phyloP scores from a whole-genome alignment of 2,329 filamentous ascomycete genomes.

The Plenodomus lindquistii region DNA sequence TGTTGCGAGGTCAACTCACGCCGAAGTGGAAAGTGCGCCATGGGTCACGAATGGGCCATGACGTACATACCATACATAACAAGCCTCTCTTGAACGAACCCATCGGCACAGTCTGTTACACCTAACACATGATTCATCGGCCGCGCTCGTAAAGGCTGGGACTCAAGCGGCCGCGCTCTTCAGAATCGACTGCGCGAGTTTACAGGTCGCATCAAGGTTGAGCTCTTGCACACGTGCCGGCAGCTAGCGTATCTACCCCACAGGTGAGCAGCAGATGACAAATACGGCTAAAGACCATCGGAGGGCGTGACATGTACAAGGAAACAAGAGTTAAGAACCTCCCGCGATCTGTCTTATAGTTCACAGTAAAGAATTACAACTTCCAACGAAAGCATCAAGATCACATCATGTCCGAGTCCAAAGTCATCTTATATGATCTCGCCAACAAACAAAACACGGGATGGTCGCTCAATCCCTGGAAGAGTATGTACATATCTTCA shows the following conservation, averaged over 20 bases:
- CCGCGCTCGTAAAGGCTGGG: neutral
- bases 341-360: neutral
- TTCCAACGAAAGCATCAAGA: neutral
- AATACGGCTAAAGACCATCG: neutral
- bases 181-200: neutral
- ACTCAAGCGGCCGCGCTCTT: neutral
- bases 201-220: neutral
- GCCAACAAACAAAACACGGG: constrained; percentile 56
- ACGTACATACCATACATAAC: no score
- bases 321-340: neutral
- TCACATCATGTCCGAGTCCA: constrained; percentile 5
- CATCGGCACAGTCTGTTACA: neutral
- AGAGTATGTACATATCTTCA: constrained; percentile 60
- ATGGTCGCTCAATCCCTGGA: constrained; percentile 75
- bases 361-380: neutral
- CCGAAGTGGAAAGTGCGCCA: neutral
- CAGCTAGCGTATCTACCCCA: neutral
- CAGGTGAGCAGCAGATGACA: neutral
- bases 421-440: constrained; percentile 65
- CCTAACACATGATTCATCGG: neutral
- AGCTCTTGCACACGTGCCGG: neutral
- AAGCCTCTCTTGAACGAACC: no score
- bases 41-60: no score
- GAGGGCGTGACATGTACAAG: neutral
- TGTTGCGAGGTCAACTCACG: neutral